These are phyloP conservation scores for Vitellaria paradoxa DNA, from an alignment of 179 eudicot genomes.

Conservation along the genomic window DNA sequence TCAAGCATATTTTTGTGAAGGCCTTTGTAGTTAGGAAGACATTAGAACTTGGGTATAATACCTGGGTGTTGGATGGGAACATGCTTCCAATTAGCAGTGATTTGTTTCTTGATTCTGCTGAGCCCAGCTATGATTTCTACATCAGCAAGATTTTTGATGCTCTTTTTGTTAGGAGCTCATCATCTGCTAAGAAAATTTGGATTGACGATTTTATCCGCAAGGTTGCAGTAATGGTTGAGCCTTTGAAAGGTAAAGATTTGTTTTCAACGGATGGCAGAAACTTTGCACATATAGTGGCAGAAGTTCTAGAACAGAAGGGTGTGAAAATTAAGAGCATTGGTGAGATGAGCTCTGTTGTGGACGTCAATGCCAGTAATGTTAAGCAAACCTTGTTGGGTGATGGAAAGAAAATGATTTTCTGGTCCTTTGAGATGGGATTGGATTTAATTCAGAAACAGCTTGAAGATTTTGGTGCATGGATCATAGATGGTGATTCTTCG, in stretches of 20 bases:
- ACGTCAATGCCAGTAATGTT: constrained; percentile 24
- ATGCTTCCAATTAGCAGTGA: constrained; percentile 38
- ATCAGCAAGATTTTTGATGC: constrained; percentile 34
- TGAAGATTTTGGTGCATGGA: constrained; percentile 59
- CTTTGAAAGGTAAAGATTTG: constrained; percentile 28
- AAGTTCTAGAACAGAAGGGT: constrained; percentile 32
- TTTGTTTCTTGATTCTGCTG: constrained; percentile 31
- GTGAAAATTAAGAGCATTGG: constrained; percentile 36
- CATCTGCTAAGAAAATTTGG: constrained; percentile 51
- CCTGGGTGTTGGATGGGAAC: constrained; percentile 60
- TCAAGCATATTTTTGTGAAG: constrained; percentile 49
- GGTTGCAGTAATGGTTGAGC: constrained; percentile 26
- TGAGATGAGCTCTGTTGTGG: constrained; percentile 35
- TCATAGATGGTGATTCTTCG: constrained; percentile 61
- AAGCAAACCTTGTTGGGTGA: constrained; percentile 34
- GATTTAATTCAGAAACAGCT: constrained; percentile 48
- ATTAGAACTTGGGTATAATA: constrained; percentile 55
- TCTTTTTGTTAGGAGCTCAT: constrained; percentile 48
- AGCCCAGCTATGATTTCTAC: constrained; percentile 35
- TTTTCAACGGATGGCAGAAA: constrained; percentile 12
- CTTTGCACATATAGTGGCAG: constrained; percentile 34
- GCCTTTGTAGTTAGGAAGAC: constrained; percentile 46
- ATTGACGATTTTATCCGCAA: constrained; percentile 29
- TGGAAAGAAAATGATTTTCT: constrained; percentile 43
- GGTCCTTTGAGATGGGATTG: constrained; percentile 53